Conservation (phyloP, 164 flowering plant genomes). For the Platanus orientalis region DNA sequence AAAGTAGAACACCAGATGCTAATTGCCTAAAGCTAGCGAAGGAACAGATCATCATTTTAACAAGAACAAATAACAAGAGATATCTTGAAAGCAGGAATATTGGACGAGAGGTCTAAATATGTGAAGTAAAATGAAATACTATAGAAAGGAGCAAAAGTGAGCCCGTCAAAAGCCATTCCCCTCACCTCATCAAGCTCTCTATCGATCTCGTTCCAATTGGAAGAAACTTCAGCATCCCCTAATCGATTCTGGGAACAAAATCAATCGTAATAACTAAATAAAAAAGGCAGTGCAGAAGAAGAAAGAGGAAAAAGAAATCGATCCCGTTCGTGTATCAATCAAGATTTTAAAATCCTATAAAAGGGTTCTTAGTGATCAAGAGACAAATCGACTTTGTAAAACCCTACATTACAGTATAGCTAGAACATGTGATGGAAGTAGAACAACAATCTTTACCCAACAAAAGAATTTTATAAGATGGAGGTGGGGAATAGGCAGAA, state of each 20-base stretch:
- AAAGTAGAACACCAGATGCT: background rate
- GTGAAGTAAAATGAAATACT: background rate
- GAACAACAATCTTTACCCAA: no score
- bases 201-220: slow-evolving; percentile 7
- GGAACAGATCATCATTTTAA: background rate
- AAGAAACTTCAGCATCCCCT: slow-evolving; percentile 9
- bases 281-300: background rate
- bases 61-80: no score
- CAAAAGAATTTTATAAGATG: no score
- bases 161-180: background rate
- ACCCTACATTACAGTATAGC: background rate
- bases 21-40: background rate
- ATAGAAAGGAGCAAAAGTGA: slow-evolving; percentile 1
- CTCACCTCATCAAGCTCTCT: slow-evolving; percentile 23
- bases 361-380: background rate
- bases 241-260: slow-evolving; percentile 16
- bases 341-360: no score
- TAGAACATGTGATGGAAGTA: background rate
- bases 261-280: slow-evolving; percentile 5
- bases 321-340: background rate
- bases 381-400: background rate
- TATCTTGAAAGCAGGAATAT: background rate
- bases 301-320: background rate
- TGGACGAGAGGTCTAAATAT: background rate
- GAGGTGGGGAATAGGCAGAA: no score